Percentiles rank a stretch among this genome's conserved stretches.
Evolutionary conservation across 495 filamentous ascomycete genomes (phyloP).

Genomic region (Talaromyces liani): DNA sequence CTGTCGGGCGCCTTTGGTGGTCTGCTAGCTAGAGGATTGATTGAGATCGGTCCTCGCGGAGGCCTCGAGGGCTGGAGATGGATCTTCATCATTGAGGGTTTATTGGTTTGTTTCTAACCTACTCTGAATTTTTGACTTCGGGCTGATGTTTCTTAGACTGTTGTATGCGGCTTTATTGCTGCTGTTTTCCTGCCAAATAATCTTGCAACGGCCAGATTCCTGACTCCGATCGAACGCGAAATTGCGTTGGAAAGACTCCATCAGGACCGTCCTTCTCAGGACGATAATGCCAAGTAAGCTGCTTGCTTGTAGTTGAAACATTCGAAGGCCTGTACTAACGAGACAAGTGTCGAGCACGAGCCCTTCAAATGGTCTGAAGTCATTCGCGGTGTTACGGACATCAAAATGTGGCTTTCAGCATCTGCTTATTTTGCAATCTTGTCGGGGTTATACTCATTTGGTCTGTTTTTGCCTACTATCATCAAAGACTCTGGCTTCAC

Average conservation of each 20-base stretch:
- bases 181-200: constrained; percentile 51
- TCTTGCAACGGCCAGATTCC: constrained; percentile 40
- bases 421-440: constrained; percentile 37
- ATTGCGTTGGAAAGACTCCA: constrained; percentile 30
- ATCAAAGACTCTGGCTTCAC: constrained; percentile 61
- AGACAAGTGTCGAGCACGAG: constrained; percentile 21
- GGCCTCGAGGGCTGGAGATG: constrained; percentile 52
- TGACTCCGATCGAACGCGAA: constrained; percentile 43
- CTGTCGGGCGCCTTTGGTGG: constrained; percentile 67
- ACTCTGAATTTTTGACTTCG: constrained; percentile 17
- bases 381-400: constrained; percentile 25
- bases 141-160: constrained; percentile 27
- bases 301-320: background rate
- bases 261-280: constrained; percentile 29
- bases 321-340: background rate
- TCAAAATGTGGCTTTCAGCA: constrained; percentile 36
- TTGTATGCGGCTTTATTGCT: constrained; percentile 39
- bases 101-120: constrained; percentile 32
- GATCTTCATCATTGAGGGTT: constrained; percentile 59
- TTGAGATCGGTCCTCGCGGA: constrained; percentile 50
- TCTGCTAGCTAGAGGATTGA: constrained; percentile 56
- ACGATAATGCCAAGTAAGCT: constrained; percentile 20
- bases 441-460: constrained; percentile 36
- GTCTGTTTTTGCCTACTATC: constrained; percentile 63
- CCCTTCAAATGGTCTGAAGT: constrained; percentile 36